Base-by-base conservation (phyloP, 371 early-diverging fungal species). In the Parasitella parasitica region DNA sequence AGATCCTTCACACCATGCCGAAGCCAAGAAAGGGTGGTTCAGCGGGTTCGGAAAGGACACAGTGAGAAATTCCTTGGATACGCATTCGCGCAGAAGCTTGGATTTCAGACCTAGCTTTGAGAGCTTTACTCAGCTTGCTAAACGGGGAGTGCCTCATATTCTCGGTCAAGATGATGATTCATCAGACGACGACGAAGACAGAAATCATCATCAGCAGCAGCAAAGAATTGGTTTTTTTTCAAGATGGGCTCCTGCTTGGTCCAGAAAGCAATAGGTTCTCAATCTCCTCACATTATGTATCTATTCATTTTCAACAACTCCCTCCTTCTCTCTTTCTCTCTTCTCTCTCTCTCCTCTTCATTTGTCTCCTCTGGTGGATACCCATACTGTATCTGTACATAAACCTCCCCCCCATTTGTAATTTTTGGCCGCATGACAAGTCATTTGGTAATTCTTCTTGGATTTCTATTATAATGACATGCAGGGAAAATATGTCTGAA, bases 71-170 rank as follows among this genome's bases (percentile, higher is more conserved):
- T 65, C 68, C 1, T 28, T 64, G 3, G 71, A 73, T 43, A 55
- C 32, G 24, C 56, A 54, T 13, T 53, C 61, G 22, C 70, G 75
- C 2, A 72, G 66, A 28, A 69, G 67, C 36, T 48, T 72, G 11
- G 77, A 77, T 52, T 60, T 77, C n/a, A 57, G 71, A 37, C 75
- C 75, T 4, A 71, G 69, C 22, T 53, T 75, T 37, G 73, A 78
- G 32, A 59, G 59, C 22, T 28, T 69, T 4, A 52, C 70, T 18
- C 65, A 70, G 22, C 52, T 68, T 22, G 70, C 70, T 11, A 67
- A 66, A 48, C 63, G 64, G 48, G 64, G 65, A 3, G 58, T 69
- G 16, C 62, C 69, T 30, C 37, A 66, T 4, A 59, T 63, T 28
- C 59, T 20, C 26, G 34, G 67, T 37, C 54, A 62, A 28, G 63